Base-by-base conservation (phyloP, 176 grass and related monocot species). In the Panicum miliaceum region DNA sequence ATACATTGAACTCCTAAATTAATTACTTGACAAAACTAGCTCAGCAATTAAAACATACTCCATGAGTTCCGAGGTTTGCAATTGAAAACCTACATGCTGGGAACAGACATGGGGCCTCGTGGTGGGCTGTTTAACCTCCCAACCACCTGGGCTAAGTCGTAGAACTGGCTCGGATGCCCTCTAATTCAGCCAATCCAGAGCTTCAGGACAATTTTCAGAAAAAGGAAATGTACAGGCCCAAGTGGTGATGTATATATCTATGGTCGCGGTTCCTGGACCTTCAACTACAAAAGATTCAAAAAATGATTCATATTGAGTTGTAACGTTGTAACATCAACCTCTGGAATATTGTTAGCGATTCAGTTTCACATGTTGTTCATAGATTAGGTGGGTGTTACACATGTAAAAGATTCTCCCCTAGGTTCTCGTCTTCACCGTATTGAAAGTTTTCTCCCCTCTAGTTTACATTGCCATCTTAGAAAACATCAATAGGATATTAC, bases 181-280 rank as follows among this genome's bases (percentile, higher is more conserved):
- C 65, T n/a, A 34, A 43, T 69, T 70, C 57, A 54, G 52, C 52
- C n/a, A 60, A 12, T 12, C 57, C 14, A 26, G 65, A 68, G 20
- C 4, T 56, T 68, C 4, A 56, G 19, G 77, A 34, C 34, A 69
- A 40, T 41, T 68, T 81, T 43, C 34, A 26, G 25, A 69, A 38
- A 51, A 40, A 57, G 48, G 47, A 75, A 82, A n/a, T 82, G 75
- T 64, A 60, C 52, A 63, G 41, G 68, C 20, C 60, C 52, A 75
- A 90, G 78, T 86, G 89, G 75, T 68, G 59, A 63, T 90, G 85
- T 87, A 84, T 35, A 87, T 90, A 84, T 75, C 64, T 69, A 54
- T 11, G 26, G 70, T 81, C 42, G 26, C 12, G n/a, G 59, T 18
- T 80, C 23, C 15, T 37, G 52, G n/a, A 68, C 60, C 25, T 32